Evolutionary conservation across 306 rosid genomes (phyloP), one percentile per base, ranked within the genome.

Genomic region (Vigna angularis): DNA sequence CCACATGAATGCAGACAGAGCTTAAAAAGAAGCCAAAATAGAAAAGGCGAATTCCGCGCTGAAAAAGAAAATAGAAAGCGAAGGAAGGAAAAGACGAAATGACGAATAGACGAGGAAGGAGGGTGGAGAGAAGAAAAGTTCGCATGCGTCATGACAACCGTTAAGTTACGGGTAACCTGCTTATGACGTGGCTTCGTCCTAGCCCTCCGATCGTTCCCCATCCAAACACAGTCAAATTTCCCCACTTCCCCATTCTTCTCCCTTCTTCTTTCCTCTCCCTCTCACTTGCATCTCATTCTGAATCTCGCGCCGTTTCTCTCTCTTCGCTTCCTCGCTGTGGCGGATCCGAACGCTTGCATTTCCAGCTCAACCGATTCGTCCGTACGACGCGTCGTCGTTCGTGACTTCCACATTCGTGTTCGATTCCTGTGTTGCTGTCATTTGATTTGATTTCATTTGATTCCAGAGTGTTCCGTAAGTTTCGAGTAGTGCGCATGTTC

Each of bases 251-350:
- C 8, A 51, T 61, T 68, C 45, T 2, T 20, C 38, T 58, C 45
- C 7, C 38, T 81, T 59, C 34, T 50, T 30, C 26, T 57, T 17
- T 50, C 45, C 61, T 36, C 58, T 12, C n/a, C 55, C 42, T 52
- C 74, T 28, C 69, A 8, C 48, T 57, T 63, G 70, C 78, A 67
- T 82, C 81, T 34, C 67, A 38, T 48, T 67, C 76, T 50, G 42
- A 81, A 78, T 83, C 83, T 78, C 70, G 76, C 74, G 73, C 18
- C 68, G 81, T 76, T 70, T 76, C 9, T 16, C 69, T 36, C 72
- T 71, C 73, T 65, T 82, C 34, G 57, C 12, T 58, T 64, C 74
- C 6, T 6, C 24, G 67, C 48, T 38, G 9, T 55, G 28, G 1
- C 80, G 24, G 83, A 84, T 80, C 82, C 77, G 17, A 42, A 55